Evolutionary conservation across 768 basidiomycete species (phyloP).

Genomic region (Suillus discolor): DNA sequence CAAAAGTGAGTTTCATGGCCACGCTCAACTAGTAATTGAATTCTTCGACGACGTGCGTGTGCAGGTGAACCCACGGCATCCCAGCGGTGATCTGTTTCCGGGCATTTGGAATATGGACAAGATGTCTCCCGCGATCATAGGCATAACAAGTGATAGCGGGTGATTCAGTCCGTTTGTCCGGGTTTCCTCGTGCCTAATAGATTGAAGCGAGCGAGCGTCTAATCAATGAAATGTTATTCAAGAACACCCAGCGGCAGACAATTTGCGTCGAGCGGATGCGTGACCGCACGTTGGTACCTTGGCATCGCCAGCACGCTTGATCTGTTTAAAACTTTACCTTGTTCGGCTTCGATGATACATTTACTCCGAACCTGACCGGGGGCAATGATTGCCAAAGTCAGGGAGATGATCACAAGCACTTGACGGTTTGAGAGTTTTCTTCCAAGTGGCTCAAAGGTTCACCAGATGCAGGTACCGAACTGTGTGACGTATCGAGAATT

Average conservation of each 20-base stretch:
- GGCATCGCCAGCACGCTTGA: neutral
- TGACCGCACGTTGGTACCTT: neutral
- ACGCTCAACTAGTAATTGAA: neutral
- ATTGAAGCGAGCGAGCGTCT: conserved; percentile 2
- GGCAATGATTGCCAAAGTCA: neutral
- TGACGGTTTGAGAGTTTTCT: neutral
- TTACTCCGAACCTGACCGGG: neutral
- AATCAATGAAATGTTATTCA: neutral
- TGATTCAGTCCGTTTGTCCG: neutral
- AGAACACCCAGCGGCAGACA: neutral
- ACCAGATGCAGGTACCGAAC: neutral
- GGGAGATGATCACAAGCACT: neutral
- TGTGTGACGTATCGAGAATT: neutral
- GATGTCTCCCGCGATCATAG: conserved; percentile 2
- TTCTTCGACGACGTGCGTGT: neutral
- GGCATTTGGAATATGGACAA: neutral
- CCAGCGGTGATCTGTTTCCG: neutral
- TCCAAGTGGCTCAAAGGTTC: neutral
- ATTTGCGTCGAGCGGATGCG: neutral
- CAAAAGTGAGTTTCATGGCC: neutral
- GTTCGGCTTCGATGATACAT: no score
- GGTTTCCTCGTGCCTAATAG: neutral
- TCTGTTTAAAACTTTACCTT: neutral
- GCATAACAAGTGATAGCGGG: neutral
- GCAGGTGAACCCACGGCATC: neutral